Base-by-base conservation (phyloP, 148 eudicot species). In the Arctostaphylos glauca region DNA sequence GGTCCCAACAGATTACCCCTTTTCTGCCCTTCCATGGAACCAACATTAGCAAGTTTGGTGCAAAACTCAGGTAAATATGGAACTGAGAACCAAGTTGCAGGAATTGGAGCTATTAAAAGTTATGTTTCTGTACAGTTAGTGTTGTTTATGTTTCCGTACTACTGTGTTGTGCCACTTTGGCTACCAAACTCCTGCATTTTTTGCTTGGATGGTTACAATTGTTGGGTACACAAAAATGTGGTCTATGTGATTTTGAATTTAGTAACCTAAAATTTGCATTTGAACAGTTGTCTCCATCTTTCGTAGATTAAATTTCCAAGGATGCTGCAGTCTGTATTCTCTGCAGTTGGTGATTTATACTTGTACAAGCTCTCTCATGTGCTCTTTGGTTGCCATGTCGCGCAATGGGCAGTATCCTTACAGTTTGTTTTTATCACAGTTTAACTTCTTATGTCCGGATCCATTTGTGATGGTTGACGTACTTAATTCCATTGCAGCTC, bases 331-430 rank as follows among this genome's bases (percentile, higher is more conserved):
- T 89, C 99, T 70, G 12, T 92, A 72, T 86, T 94, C 80, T 87
- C 99, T 85, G 94, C 99, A 53, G 74, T 93, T 82, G 94, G 99
- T 86, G 99, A 96, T 89, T 85, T 94, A 82, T 94, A 93, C 88
- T 81, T 94, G 89, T 96, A 86, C 86, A 93, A 90, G 85, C 90
- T 89, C 76, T 90, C 98, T 81, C 83, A 88, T 21, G 86, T 80
- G 21, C 70, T 88, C 76, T 94, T 92, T 82, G 94, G 94, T 31
- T 85, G 81, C 77, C 87, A 66, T 78, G 97, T 88, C 76, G 96
- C 98, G n/a, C 80, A 77, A 53, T 96, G 98, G 98, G 92, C 97
- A 21, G 99, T 96, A 96, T 93, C 98, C 98, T 91, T 91, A 54
- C 79, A 66, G 67, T 23, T 72, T 58, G 23, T 84, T 15, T 74